Conservation (phyloP, 768 basidiomycete genomes). For the Strobilomyces dryophilus region DNA sequence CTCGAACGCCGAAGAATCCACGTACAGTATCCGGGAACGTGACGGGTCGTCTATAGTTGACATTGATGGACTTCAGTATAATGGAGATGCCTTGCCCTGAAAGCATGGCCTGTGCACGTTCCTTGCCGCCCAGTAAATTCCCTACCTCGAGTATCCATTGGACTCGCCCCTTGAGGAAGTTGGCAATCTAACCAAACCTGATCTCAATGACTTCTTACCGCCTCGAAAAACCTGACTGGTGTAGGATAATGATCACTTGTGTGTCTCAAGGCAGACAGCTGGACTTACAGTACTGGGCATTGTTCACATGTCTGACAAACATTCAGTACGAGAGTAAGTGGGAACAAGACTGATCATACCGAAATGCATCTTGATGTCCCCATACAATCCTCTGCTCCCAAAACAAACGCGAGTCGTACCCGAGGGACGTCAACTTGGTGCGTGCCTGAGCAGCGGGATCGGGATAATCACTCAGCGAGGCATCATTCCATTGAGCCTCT, state of each 20-base stretch:
- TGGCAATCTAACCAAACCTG: not conserved
- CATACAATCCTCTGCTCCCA: slow-evolving; percentile 77
- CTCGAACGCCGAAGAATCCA: slow-evolving; percentile 9
- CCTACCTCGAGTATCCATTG: slow-evolving; percentile 61
- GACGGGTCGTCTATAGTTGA: slow-evolving; percentile 68
- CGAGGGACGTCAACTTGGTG: slow-evolving; percentile 39
- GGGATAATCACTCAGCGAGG: not conserved
- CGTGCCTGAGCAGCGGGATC: slow-evolving; percentile 36
- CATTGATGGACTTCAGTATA: slow-evolving; percentile 66
- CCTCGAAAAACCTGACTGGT: slow-evolving; percentile 67
- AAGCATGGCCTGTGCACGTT: slow-evolving; percentile 53
- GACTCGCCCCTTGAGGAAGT: slow-evolving; percentile 52
- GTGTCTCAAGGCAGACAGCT: not conserved
- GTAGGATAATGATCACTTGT: not conserved
- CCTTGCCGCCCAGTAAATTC: slow-evolving; percentile 53
- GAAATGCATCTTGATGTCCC: slow-evolving; percentile 78
- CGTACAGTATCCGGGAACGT: slow-evolving; percentile 73
- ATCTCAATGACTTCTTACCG: slow-evolving; percentile 35
- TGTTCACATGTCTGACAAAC: slow-evolving; percentile 65
- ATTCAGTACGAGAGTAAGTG: not conserved
- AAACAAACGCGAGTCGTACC: slow-evolving; percentile 62
- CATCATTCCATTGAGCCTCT: not conserved
- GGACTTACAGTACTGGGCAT: slow-evolving; percentile 61
- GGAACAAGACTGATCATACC: slow-evolving; percentile 35
- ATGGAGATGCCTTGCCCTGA: slow-evolving; percentile 63